Base-by-base conservation (phyloP, 108 stramenopile species). In the Skeletonema tropicum region DNA sequence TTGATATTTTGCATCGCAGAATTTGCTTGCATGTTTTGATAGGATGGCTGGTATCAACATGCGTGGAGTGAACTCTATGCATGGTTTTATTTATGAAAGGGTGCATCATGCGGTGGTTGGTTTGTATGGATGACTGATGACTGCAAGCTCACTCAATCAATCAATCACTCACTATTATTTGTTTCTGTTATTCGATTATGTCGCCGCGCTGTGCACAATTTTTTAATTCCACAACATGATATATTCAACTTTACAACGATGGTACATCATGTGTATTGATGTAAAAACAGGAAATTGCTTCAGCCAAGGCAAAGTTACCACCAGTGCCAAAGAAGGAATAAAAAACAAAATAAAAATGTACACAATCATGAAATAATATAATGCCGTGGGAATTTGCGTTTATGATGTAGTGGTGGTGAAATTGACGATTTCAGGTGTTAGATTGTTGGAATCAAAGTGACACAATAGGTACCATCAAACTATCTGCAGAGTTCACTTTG, bases 221-320 rank as follows among this genome's bases (percentile, higher is more conserved):
- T 15, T 15, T 15, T 4, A 45, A 15, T 45, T 23, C 35, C 3
- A 26, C 5, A 46, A 21, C 1, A 31, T 26, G n/a, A n/a, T n/a
- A n/a, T n/a, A n/a, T 35, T 3, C n/a, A 17, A 60, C 33, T 35
- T 35, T 7, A 3, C 42, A 55, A 6, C 2, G 52, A 17, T 23
- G 52, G 19, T 55, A 19, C n/a, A 49, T 5, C 5, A 55, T 55
- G n/a, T 55, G 9, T 25, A 23, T 5, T 32, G 33, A 35, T 4
- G 7, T 11, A 2, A 3, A 55, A 3, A 55, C 46, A 79, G 77
- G 77, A 79, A 67, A 72, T 79, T 41, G 71, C 77, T 0, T 66
- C 77, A 55, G 77, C 77, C 58, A 66, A 72, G 65, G 77, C 77
- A 13, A 79, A 79, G 57, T 55, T 79, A 35, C 71, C 77, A 41